Base-by-base conservation (phyloP, 2,329 filamentous ascomycete species). In the Delphinella strobiligena region DNA sequence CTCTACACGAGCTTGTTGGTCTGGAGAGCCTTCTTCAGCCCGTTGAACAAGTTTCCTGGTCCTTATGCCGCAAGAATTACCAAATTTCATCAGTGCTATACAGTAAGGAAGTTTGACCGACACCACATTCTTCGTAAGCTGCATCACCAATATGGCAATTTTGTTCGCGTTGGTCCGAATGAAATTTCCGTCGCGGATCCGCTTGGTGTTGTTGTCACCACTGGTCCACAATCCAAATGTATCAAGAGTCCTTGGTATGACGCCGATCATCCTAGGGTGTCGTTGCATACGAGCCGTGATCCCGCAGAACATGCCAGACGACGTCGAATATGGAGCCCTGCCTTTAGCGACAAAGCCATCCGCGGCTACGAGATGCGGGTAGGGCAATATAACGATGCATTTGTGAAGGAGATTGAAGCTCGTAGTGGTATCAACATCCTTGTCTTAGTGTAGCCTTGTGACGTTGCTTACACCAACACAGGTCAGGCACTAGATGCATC, bases 241-340 rank as follows among this genome's bases (percentile, higher is more conserved):
- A 48, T 43, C 14, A 70, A 69, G 43, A 49, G 48, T 2, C 47
- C 54, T 0, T 69, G 59, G 56, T 70, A 71, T 45, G 56, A 59
- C 17, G 36, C 40, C 18, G 55, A 49, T 10, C 35, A 36, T n/a
- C 61, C 58, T 15, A 49, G 54, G 9, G 43, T 47, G 1, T 61
- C 61, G 0, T 47, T 71, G 41, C 60, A 66, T 31, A 58, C 56
- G 11, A 54, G 49, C 4, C 56, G 66, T 3, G 54, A 63, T 34
- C 51, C 50, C 31, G 40, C 7, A 3, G 45, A 47, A 9, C 62
- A 67, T 48, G 53, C 56, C 7, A 52, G 62, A 17, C 54, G 56
- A 39, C 51, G 64, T 24, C 52, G 61, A 29, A 50, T 61, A 8
- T 52, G 64, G 3, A 55, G 61, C 4, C 57, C 64, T 47, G 60